Conservation (phyloP, 768 basidiomycete species). For the Obba rivulosa region DNA sequence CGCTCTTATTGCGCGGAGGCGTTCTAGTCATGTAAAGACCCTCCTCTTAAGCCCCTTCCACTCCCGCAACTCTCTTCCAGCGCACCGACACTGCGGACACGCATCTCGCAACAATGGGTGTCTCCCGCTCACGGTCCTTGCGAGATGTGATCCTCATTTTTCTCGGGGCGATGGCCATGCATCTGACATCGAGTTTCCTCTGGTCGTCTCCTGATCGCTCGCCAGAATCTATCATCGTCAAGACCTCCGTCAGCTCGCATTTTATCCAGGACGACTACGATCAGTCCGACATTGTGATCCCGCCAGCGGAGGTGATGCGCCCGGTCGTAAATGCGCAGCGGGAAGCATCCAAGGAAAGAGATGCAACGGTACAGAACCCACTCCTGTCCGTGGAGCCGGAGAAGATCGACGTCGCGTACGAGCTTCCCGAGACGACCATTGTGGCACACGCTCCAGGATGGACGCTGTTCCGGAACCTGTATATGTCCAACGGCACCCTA, state of each 20-base stretch:
- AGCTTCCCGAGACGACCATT: conserved; percentile 49
- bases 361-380: not conserved
- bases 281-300: not conserved
- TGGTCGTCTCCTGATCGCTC: conserved; percentile 20
- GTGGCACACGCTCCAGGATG: conserved; percentile 73
- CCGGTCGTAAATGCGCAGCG: not conserved
- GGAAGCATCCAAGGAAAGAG: not conserved
- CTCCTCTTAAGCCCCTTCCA: too few species aligned
- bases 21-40: too few species aligned
- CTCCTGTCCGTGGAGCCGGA: not conserved
- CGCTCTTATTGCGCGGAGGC: too few species aligned
- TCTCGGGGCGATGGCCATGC: conserved; percentile 51
- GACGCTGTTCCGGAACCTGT: conserved; percentile 80
- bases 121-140: conserved; percentile 37
- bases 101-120: conserved; percentile 2
- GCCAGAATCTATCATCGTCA: conserved; percentile 27
- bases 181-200: conserved; percentile 42
- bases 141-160: conserved; percentile 58
- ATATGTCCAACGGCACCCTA: conserved; percentile 80
- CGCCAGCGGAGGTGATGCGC: not conserved
- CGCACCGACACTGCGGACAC: too few species aligned
- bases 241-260: conserved; percentile 20
- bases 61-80: too few species aligned
- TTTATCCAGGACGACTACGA: conserved; percentile 6
- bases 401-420: conserved; percentile 13